Evolutionary conservation across 2,329 filamentous ascomycete species (phyloP).

Genomic region (Neofusicoccum laricinum): DNA sequence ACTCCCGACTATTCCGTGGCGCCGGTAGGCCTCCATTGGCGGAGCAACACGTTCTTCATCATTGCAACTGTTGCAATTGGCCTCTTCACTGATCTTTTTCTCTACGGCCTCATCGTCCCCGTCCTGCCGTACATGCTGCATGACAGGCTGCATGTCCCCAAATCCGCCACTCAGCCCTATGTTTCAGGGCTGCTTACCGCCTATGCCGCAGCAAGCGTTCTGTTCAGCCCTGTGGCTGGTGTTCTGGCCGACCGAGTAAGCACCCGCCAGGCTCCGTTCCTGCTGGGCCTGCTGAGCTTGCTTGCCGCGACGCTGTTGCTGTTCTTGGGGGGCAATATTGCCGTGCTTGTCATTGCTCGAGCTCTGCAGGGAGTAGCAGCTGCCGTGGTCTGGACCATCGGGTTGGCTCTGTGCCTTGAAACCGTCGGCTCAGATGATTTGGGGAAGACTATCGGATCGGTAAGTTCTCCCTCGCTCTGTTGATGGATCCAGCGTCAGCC

Average conservation of each 20-base stretch:
- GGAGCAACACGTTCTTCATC: slow-evolving; percentile 59
- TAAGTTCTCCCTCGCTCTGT: slow-evolving; percentile 25
- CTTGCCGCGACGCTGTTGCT: slow-evolving; percentile 55
- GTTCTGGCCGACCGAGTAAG: slow-evolving; percentile 51
- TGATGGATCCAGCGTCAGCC: background rate
- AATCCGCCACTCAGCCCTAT: slow-evolving; percentile 50
- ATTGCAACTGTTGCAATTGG: slow-evolving; percentile 54
- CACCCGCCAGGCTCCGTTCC: slow-evolving; percentile 58
- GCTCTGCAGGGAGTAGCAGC: slow-evolving; percentile 57
- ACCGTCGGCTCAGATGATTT: slow-evolving; percentile 56
- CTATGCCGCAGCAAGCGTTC: slow-evolving; percentile 53
- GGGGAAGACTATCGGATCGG: slow-evolving; percentile 60
- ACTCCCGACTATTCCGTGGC: background rate
- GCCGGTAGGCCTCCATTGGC: slow-evolving; percentile 45
- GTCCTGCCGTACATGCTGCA: slow-evolving; percentile 57
- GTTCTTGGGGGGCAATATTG: slow-evolving; percentile 48
- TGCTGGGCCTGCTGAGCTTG: slow-evolving; percentile 54
- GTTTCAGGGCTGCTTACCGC: slow-evolving; percentile 55
- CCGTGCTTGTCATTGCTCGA: slow-evolving; percentile 51
- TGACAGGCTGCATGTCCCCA: slow-evolving; percentile 48
- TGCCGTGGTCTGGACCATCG: slow-evolving; percentile 59
- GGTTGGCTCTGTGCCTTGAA: slow-evolving; percentile 58
- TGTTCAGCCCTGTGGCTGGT: slow-evolving; percentile 53
- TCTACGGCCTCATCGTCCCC: slow-evolving; percentile 59
- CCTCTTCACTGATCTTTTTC: slow-evolving; percentile 58